These are phyloP conservation scores for Dendrostoma leiphaemia DNA, from an alignment of 2,329 filamentous ascomycete genomes.

Conservation along the genomic window DNA sequence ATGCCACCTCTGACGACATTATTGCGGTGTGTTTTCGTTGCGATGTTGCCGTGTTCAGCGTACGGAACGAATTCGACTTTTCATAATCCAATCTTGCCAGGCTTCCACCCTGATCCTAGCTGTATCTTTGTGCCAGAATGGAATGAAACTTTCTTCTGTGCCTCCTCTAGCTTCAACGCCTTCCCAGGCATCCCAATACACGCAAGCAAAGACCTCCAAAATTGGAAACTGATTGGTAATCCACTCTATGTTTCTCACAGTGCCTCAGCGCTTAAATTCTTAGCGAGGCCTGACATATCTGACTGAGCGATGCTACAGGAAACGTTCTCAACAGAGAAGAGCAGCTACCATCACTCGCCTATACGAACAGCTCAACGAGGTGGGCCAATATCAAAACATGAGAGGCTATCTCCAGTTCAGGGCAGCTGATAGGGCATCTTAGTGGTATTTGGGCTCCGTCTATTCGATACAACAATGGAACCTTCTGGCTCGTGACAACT, in stretches of 20 bases:
- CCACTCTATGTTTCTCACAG: not conserved
- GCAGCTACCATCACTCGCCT: constrained; percentile 32
- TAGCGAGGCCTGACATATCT: not conserved
- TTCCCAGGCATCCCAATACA: constrained; percentile 45
- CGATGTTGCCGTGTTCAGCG: not conserved
- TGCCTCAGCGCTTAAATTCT: not conserved
- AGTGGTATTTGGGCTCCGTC: constrained; percentile 34
- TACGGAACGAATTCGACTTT: constrained; percentile 24
- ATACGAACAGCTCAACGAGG: constrained; percentile 31
- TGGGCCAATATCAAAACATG: not conserved
- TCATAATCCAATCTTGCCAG: constrained; percentile 40
- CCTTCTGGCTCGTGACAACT: constrained; percentile 30
- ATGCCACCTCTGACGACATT: not conserved
- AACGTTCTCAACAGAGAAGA: constrained; percentile 33
- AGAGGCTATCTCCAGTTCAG: too few species aligned
- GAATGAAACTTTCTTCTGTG: constrained; percentile 41
- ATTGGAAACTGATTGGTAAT: constrained; percentile 36
- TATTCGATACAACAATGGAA: constrained; percentile 27
- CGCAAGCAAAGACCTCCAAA: constrained; percentile 40
- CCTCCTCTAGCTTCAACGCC: constrained; percentile 40
- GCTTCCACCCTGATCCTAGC: constrained; percentile 42
- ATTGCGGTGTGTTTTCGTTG: not conserved
- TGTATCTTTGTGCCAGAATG: constrained; percentile 36
- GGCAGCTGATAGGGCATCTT: not conserved
- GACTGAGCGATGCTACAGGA: constrained; percentile 22